Conservation (phyloP, 371 early-diverging fungal genomes). For the Mortierella sp. region DNA sequence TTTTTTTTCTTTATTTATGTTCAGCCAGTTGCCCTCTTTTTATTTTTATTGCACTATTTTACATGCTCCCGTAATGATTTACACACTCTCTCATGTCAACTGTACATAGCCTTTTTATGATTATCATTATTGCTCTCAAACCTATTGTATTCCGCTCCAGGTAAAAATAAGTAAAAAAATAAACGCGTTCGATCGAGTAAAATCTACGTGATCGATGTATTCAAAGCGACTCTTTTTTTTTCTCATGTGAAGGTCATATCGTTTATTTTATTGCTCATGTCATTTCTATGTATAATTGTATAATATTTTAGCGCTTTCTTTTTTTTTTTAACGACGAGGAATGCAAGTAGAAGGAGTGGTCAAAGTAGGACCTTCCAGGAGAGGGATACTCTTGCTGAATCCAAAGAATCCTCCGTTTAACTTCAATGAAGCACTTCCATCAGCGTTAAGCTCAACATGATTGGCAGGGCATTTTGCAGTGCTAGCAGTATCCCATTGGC, state of each 20-base stretch:
- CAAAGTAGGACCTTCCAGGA: slow-evolving; percentile 19
- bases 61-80: neutral
- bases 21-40: neutral
- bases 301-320: neutral
- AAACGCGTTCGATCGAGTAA: no score
- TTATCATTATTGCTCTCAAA: neutral
- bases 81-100: neutral
- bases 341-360: slow-evolving; percentile 26
- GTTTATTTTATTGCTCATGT: neutral
- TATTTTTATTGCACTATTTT: no score
- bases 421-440: slow-evolving; percentile 26
- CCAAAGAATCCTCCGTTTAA: slow-evolving; percentile 33
- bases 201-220: no score
- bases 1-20: neutral
- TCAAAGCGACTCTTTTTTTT: no score
- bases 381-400: slow-evolving; percentile 23
- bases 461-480: slow-evolving; percentile 30
- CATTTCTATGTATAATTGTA: neutral
- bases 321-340: slow-evolving; percentile 16
- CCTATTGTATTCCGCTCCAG: no score
- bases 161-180: no score
- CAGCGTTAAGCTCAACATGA: slow-evolving; percentile 18
- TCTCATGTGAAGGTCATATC: no score
- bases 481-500: slow-evolving; percentile 30
- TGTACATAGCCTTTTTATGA: slow-evolving; percentile 11